Conservation (phyloP, 495 filamentous ascomycete genomes). For the Podospora pseudocomata region DNA sequence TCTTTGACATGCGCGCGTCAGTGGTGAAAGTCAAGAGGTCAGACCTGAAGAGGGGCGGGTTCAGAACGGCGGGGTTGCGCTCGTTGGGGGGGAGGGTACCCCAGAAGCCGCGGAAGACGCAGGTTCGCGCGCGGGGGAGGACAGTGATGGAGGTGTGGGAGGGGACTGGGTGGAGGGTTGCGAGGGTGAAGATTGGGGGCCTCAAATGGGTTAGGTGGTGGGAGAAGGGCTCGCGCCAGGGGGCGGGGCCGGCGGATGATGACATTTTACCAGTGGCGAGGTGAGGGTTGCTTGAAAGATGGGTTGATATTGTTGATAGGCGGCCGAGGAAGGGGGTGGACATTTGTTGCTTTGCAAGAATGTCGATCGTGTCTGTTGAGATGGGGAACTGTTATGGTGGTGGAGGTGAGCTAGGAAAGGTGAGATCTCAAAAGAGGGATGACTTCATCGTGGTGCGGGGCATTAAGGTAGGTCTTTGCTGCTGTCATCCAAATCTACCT, state of each 20-base stretch:
- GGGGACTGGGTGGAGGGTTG: constrained; percentile 54
- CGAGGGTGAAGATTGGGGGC: constrained; percentile 66
- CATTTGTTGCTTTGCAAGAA: not conserved
- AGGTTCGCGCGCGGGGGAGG: constrained; percentile 47
- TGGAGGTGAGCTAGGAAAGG: not conserved
- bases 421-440: not conserved
- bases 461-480: not conserved
- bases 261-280: constrained; percentile 10
- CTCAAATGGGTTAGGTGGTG: constrained; percentile 58
- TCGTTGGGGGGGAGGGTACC: constrained; percentile 61
- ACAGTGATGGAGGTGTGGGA: constrained; percentile 3
- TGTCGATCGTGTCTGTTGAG: not conserved
- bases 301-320: not conserved
- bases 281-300: not conserved
- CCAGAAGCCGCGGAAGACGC: constrained; percentile 80
- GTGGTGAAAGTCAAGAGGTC: constrained; percentile 82
- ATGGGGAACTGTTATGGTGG: not conserved
- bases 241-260: constrained; percentile 30
- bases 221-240: constrained; percentile 67
- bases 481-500: no score
- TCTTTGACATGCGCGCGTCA: constrained; percentile 82
- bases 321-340: not conserved
- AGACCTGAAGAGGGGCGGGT: constrained; percentile 64
- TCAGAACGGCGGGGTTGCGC: constrained; percentile 58
- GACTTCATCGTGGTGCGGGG: not conserved